Conservation (phyloP, 305 asterid species). For the Plantago coronopus region DNA sequence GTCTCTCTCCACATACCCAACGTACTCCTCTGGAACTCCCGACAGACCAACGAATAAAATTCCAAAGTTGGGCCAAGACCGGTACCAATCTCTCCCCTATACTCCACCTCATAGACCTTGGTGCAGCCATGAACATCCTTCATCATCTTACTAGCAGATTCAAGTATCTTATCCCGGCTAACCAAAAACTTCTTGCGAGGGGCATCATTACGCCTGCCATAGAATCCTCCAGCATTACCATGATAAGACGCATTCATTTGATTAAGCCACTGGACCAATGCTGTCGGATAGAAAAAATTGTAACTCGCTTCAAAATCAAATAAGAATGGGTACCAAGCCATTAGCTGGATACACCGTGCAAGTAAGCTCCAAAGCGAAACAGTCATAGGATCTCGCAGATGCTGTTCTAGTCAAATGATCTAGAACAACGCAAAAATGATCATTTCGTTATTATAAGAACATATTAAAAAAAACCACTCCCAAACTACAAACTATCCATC, state of each 20-base stretch:
- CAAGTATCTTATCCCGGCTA: slow-evolving; percentile 65
- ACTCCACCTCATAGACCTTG: slow-evolving; percentile 84
- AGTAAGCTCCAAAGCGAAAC: slow-evolving; percentile 80
- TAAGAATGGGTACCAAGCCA: slow-evolving; percentile 71
- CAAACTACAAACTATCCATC: too few species aligned
- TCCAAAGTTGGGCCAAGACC: slow-evolving; percentile 98
- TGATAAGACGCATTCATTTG: slow-evolving; percentile 35
- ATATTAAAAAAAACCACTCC: too few species aligned
- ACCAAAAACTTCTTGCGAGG: slow-evolving; percentile 76
- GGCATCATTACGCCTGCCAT: slow-evolving; percentile 37
- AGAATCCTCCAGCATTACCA: slow-evolving; percentile 36
- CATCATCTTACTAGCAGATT: slow-evolving; percentile 85
- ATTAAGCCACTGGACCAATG: slow-evolving; percentile 45
- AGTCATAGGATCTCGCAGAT: slow-evolving; percentile 70
- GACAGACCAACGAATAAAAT: slow-evolving; percentile 81
- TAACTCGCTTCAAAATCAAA: slow-evolving; percentile 86
- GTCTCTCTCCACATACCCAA: slow-evolving; percentile 93
- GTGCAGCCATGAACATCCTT: slow-evolving; percentile 60
- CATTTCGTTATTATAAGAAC: too few species aligned
- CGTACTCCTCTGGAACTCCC: slow-evolving; percentile 74
- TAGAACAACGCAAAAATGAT: too few species aligned
- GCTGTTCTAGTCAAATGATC: slow-evolving; percentile 54
- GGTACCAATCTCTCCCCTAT: slow-evolving; percentile 90
- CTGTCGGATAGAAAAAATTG: slow-evolving; percentile 68
- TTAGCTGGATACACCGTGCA: slow-evolving; percentile 80